phyloP scores from a whole-genome alignment of 108 stramenopile species.

The Cyclotella choctawhatcheeana region DNA sequence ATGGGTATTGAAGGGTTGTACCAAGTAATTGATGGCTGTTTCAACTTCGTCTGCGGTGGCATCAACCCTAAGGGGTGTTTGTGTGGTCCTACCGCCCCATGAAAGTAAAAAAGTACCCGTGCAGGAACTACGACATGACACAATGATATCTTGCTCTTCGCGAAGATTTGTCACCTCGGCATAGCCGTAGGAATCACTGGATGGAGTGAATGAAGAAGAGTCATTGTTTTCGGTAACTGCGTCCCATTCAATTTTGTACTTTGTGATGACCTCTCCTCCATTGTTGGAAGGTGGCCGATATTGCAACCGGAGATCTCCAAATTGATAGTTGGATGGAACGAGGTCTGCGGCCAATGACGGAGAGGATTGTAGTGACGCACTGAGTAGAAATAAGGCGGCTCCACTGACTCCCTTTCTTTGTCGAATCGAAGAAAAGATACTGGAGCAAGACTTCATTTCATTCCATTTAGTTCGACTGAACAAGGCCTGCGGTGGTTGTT shows the following conservation, averaged over 20 bases:
- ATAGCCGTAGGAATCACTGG: conserved; percentile 52
- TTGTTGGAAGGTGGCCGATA: conserved; percentile 65
- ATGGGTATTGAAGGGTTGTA: conserved; percentile 27
- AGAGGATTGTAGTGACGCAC: background rate
- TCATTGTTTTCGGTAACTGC: conserved; percentile 26
- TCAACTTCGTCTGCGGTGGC: conserved; percentile 28
- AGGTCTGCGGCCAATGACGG: conserved; percentile 39
- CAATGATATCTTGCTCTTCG: conserved; percentile 75
- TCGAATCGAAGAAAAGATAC: background rate
- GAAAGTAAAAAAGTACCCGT: conserved; percentile 74
- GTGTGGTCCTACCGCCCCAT: conserved; percentile 68
- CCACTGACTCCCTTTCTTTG: background rate
- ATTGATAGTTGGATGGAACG: conserved; percentile 46
- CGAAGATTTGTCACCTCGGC: conserved; percentile 63
- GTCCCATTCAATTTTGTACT: conserved; percentile 81
- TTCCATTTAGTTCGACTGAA: too few relatives aligned
- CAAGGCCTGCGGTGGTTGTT: too few relatives aligned
- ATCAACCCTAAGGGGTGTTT: conserved; percentile 30
- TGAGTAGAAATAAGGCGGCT: conserved; percentile 1
- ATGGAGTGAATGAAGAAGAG: conserved; percentile 48
- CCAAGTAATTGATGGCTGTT: conserved; percentile 23
- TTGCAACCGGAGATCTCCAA: conserved; percentile 43
- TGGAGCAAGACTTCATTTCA: background rate
- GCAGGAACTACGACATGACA: conserved; percentile 43
- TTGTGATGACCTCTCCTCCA: conserved; percentile 73